A percentile compares a stretch with the other conserved stretches of the same genome.
phyloP scores from a whole-genome alignment of 768 basidiomycete genomes.

The Collybia nuda region DNA sequence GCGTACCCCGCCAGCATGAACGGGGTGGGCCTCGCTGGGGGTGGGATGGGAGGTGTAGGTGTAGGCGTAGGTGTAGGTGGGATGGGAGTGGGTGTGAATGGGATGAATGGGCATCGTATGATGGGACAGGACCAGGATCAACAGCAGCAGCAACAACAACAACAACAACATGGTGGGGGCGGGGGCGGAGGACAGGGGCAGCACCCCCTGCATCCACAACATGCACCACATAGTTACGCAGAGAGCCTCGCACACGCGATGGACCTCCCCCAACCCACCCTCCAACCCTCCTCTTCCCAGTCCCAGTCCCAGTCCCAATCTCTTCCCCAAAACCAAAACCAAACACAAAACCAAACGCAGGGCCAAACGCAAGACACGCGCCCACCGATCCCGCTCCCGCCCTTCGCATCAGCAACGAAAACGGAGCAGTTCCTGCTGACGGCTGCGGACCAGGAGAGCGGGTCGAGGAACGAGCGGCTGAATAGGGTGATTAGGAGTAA shows the following conservation, averaged over 20 bases:
- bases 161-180: conserved; percentile 2
- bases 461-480: conserved; percentile 86
- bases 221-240: neutral
- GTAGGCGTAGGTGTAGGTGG: no score
- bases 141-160: conserved; percentile 8
- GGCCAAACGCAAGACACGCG: conserved; percentile 35
- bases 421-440: conserved; percentile 90
- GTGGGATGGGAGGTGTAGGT: no score
- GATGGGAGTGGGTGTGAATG: no score
- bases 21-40: no score
- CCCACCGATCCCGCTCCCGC: no score
- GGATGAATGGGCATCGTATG: no score
- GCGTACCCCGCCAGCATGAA: conserved; percentile 21
- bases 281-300: neutral
- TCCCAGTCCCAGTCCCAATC: no score
- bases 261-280: neutral
- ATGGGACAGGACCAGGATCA: conserved; percentile 4
- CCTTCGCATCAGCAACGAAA: conserved; percentile 71
- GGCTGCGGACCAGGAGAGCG: conserved; percentile 92
- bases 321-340: no score
- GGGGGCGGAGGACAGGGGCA: no score
- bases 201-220: no score
- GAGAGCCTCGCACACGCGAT: no score
- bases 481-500: conserved; percentile 93
- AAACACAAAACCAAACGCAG: no score